Conservation (phyloP, 176 grass and related monocot species). For the Alopecurus myosuroides region DNA sequence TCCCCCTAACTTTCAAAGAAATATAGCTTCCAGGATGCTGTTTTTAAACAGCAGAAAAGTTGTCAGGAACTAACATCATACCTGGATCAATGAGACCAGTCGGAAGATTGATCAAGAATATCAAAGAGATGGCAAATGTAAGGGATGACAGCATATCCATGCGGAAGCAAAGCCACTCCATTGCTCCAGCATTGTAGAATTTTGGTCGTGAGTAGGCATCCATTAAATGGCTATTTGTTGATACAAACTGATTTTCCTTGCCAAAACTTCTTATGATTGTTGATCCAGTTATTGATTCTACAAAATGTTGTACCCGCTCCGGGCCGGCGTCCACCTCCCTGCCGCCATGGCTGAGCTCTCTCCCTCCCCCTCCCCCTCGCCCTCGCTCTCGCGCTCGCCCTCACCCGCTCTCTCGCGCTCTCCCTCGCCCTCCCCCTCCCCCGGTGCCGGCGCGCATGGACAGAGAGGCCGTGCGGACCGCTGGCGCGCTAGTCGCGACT, state of each 20-base stretch:
- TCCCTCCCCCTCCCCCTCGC: no score
- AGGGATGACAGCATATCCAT: conserved; percentile 7
- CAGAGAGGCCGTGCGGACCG: no score
- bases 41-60: background rate
- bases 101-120: background rate
- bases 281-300: conserved; percentile 43
- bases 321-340: no score
- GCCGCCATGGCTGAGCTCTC: no score
- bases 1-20: background rate
- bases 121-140: conserved; percentile 10
- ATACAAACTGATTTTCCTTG: background rate
- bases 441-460: no score
- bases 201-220: conserved; percentile 1
- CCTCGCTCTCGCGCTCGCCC: no score
- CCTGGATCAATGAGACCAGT: background rate
- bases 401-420: no score
- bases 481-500: no score
- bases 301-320: conserved; percentile 72
- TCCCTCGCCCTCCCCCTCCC: no score
- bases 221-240: conserved; percentile 1
- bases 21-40: background rate
- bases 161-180: conserved; percentile 15
- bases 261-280: conserved; percentile 11
- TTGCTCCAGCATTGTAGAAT: conserved; percentile 12
- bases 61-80: background rate